Conservation (phyloP, 768 basidiomycete species). For the Naematelia aurantialba region DNA sequence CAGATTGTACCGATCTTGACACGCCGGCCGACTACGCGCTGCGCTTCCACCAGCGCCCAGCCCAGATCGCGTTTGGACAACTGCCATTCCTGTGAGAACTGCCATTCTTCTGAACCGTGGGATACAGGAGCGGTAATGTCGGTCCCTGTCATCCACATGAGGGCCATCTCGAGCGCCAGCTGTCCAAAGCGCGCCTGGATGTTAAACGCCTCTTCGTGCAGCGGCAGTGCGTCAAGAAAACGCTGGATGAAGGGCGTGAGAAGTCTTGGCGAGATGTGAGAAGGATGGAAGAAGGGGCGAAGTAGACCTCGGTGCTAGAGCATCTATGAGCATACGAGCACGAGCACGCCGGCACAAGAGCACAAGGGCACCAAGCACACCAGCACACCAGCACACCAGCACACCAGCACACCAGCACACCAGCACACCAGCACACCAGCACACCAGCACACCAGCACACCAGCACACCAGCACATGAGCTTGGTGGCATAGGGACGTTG, state of each 20-base stretch:
- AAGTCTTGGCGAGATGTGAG: slow-evolving; percentile 26
- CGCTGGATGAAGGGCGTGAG: slow-evolving; percentile 28
- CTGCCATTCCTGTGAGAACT: slow-evolving; percentile 14
- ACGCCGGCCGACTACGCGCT: slow-evolving; percentile 32
- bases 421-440: neutral
- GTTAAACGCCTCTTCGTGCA: slow-evolving; percentile 24
- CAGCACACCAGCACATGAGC: too few relatives aligned
- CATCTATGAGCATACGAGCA: too few relatives aligned
- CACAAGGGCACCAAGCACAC: too few relatives aligned
- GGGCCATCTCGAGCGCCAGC: slow-evolving; percentile 33
- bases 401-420: neutral
- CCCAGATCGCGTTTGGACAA: slow-evolving; percentile 14
- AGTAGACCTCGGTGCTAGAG: slow-evolving; percentile 44
- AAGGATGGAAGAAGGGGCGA: slow-evolving; percentile 45
- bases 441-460: too few relatives aligned
- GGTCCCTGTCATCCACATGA: slow-evolving; percentile 40
- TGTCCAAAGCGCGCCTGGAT: slow-evolving; percentile 27
- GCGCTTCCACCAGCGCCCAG: slow-evolving; percentile 30
- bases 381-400: too few relatives aligned
- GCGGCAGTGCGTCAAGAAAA: slow-evolving; percentile 17
- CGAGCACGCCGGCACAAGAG: neutral
- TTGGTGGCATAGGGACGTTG: neutral
- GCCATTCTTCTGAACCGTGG: neutral
- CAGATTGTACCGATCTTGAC: slow-evolving; percentile 46
- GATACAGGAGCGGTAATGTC: neutral